A percentile compares a stretch with the other conserved stretches of the same genome.
Evolutionary conservation across 176 grass and related monocot species (phyloP).

Genomic region (Tillandsia fasciculata): DNA sequence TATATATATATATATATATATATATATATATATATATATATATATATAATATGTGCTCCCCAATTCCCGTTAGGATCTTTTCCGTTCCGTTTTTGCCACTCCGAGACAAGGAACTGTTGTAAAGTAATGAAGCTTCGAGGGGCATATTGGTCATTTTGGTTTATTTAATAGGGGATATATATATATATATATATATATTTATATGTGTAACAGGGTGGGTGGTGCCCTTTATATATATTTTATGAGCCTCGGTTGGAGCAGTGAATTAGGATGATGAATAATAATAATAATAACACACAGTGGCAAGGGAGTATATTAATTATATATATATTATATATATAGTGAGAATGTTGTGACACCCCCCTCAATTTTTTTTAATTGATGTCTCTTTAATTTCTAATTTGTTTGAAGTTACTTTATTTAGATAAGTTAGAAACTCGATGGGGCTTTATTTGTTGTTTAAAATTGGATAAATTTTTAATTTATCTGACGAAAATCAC

Average conservation of each 20-base stretch:
- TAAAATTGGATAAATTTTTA: neutral
- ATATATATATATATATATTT: too few species aligned
- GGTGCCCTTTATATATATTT: conserved; percentile 50
- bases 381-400: neutral
- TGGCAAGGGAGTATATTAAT: neutral
- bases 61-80: conserved; percentile 34
- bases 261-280: conserved; percentile 37
- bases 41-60: conserved; percentile 4
- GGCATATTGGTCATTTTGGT: conserved; percentile 29
- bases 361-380: conserved; percentile 2
- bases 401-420: neutral
- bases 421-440: too few species aligned
- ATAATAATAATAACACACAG: conserved; percentile 52
- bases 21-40: too few species aligned
- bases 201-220: conserved; percentile 25
- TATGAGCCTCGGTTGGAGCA: conserved; percentile 45
- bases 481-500: neutral
- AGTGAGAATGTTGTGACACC: neutral
- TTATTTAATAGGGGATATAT: neutral
- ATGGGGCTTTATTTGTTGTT: too few species aligned
- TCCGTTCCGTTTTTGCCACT: conserved; percentile 82
- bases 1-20: too few species aligned
- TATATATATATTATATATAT: too few species aligned
- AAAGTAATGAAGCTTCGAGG: conserved; percentile 13
- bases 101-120: conserved; percentile 33